phyloP scores from a whole-genome alignment of 441 rosid species.

The Adansonia grandidieri region DNA sequence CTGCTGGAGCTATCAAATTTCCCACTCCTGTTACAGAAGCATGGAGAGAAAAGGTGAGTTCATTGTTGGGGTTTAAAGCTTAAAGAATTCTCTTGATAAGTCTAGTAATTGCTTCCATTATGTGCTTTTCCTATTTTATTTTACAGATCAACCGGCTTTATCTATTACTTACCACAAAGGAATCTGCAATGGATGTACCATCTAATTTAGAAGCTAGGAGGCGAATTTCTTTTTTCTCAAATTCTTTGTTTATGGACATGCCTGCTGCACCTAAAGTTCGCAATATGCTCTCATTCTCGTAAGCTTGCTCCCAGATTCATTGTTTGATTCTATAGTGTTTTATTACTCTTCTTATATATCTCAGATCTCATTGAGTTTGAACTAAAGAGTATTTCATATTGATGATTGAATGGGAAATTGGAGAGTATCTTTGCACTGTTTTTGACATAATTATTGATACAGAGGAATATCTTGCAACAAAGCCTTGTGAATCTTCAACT shows the following conservation, averaged over 20 bases:
- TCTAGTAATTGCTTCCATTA: constrained; percentile 7
- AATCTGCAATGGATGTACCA: constrained; percentile 99
- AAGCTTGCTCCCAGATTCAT: constrained; percentile 41
- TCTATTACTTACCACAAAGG: constrained; percentile 94
- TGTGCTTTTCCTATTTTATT: constrained; percentile 6
- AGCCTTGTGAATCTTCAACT: neutral
- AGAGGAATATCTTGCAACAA: neutral
- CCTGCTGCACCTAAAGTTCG: constrained; percentile 99
- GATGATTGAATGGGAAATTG: neutral
- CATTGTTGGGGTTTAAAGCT: constrained; percentile 12
- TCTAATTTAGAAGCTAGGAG: constrained; percentile 99
- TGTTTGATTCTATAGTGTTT: neutral
- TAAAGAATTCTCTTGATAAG: neutral
- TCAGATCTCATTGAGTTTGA: constrained; percentile 9
- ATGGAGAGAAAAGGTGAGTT: constrained; percentile 91
- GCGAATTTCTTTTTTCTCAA: constrained; percentile 96
- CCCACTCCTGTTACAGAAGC: constrained; percentile 84
- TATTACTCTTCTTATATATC: neutral
- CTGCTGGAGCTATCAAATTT: constrained; percentile 87
- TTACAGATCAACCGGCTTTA: constrained; percentile 84
- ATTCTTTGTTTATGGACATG: constrained; percentile 99
- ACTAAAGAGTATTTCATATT: neutral
- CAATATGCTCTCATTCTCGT: constrained; percentile 99
- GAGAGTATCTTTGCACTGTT: neutral
- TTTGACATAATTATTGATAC: neutral